phyloP scores from a whole-genome alignment of 2,329 filamentous ascomycete species.

The Colletotrichum gloeosporioides region DNA sequence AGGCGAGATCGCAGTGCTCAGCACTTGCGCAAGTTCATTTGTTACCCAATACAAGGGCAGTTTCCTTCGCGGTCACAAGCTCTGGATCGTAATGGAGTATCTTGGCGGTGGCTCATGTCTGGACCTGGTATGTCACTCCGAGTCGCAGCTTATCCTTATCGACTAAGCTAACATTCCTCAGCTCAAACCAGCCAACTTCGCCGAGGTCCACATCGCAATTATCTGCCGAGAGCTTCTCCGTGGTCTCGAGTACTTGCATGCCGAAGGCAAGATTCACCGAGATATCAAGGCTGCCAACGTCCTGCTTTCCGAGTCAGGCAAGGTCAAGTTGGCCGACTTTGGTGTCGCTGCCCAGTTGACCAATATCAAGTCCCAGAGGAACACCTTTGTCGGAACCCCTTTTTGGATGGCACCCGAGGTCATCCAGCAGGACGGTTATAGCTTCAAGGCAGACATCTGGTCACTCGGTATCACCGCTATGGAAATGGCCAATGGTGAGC shows the following conservation, averaged over 20 bases:
- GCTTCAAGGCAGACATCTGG: slow-evolving; percentile 95
- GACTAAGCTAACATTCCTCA: slow-evolving; percentile 45
- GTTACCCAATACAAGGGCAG: slow-evolving; percentile 97
- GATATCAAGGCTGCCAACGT: slow-evolving; percentile 98
- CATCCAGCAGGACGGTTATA: slow-evolving; percentile 82
- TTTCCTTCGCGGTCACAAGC: slow-evolving; percentile 92
- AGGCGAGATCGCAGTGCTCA: slow-evolving; percentile 93
- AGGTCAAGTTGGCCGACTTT: slow-evolving; percentile 96
- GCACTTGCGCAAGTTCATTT: slow-evolving; percentile 91
- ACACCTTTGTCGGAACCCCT: slow-evolving; percentile 96
- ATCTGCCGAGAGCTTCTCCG: slow-evolving; percentile 90
- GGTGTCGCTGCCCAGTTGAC: slow-evolving; percentile 95
- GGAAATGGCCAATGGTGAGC: slow-evolving; percentile 87
- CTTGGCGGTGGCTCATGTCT: slow-evolving; percentile 94
- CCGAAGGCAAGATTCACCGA: slow-evolving; percentile 93
- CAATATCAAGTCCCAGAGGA: slow-evolving; percentile 96
- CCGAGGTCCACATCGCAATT: slow-evolving; percentile 90
- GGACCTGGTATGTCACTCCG: slow-evolving; percentile 73
- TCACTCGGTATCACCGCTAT: slow-evolving; percentile 91
- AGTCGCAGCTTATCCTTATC: slow-evolving; percentile 21
- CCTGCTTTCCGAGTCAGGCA: slow-evolving; percentile 86
- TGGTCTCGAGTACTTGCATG: slow-evolving; percentile 91
- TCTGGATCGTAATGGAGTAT: slow-evolving; percentile 99
- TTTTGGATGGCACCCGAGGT: slow-evolving; percentile 98
- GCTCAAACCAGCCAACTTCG: slow-evolving; percentile 90